Evolutionary conservation across 2,329 filamentous ascomycete genomes (phyloP).

Genomic region (Diaporthe sp.): DNA sequence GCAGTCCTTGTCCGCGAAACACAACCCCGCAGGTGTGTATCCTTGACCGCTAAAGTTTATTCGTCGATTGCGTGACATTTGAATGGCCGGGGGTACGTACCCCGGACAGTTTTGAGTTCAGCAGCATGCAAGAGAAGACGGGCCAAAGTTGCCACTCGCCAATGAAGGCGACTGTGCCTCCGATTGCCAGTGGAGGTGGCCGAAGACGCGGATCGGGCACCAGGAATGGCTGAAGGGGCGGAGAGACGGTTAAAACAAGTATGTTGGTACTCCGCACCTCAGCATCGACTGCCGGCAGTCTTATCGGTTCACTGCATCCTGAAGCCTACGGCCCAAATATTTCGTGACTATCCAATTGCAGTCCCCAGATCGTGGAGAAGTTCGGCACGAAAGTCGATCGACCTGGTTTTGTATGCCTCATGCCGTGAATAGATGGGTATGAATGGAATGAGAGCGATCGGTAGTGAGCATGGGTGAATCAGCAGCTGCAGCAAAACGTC

Average conservation of each 20-base stretch:
- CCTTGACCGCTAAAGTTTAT: constrained; percentile 7
- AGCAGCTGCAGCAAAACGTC: constrained; percentile 44
- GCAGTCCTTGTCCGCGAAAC: background rate
- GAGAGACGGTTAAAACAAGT: constrained; percentile 27
- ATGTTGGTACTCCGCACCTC: constrained; percentile 26
- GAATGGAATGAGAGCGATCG: constrained; percentile 17
- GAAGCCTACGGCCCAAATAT: background rate
- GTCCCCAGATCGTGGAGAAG: background rate
- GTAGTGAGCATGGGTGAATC: constrained; percentile 28
- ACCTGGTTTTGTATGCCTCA: constrained; percentile 2
- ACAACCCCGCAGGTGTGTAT: background rate
- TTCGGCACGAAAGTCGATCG: background rate
- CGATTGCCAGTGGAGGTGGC: constrained; percentile 6
- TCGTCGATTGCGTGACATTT: background rate
- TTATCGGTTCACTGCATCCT: constrained; percentile 20
- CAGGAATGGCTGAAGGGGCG: background rate
- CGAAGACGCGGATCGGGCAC: background rate
- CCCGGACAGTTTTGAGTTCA: background rate
- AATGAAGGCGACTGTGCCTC: background rate
- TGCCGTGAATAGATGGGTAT: constrained; percentile 2
- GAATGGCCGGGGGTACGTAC: constrained; percentile 12
- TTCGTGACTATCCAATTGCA: constrained; percentile 9
- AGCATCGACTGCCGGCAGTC: constrained; percentile 10
- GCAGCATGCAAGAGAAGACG: constrained; percentile 1
- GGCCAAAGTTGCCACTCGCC: constrained; percentile 1